Percentiles rank a stretch among this genome's conserved stretches.
phyloP scores from a whole-genome alignment of 805 yeast species.

The Ogataea nakhonphanomensis region DNA sequence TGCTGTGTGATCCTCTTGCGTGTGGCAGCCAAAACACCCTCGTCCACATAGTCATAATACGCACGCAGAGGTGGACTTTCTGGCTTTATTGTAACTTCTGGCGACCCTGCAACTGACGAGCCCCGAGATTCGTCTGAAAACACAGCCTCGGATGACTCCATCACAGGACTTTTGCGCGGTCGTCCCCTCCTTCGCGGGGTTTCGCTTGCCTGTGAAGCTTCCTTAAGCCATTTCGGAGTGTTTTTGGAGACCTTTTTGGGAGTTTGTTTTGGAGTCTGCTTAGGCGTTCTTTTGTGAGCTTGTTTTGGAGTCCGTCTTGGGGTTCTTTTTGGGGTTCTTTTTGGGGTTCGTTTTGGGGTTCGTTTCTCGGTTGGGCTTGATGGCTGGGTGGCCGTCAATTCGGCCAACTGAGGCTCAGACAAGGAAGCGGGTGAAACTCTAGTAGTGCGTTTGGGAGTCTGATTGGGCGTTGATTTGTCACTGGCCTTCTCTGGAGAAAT shows the following conservation, averaged over 20 bases:
- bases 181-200: neutral
- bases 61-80: conserved; percentile 1
- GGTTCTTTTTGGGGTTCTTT: too few species aligned
- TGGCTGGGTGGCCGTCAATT: too few species aligned
- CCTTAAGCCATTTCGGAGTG: neutral
- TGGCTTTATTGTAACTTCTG: conserved; percentile 1
- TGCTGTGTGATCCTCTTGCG: conserved; percentile 5
- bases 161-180: neutral
- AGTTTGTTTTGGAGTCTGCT: conserved; percentile 1
- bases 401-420: too few species aligned
- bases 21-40: conserved; percentile 5
- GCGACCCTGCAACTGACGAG: conserved; percentile 1
- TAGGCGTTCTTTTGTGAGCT: conserved; percentile 5
- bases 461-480: conserved; percentile 3
- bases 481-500: conserved; percentile 17
- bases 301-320: conserved; percentile 5
- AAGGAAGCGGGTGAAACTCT: neutral
- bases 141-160: neutral
- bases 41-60: conserved; percentile 11
- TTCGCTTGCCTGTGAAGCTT: neutral
- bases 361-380: neutral
- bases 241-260: neutral
- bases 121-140: conserved; percentile 5
- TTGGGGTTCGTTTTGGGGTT: conserved; percentile 5
- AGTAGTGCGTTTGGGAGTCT: conserved; percentile 7